phyloP scores from a whole-genome alignment of 106 monocot genomes.

The Hemerocallis citrina region DNA sequence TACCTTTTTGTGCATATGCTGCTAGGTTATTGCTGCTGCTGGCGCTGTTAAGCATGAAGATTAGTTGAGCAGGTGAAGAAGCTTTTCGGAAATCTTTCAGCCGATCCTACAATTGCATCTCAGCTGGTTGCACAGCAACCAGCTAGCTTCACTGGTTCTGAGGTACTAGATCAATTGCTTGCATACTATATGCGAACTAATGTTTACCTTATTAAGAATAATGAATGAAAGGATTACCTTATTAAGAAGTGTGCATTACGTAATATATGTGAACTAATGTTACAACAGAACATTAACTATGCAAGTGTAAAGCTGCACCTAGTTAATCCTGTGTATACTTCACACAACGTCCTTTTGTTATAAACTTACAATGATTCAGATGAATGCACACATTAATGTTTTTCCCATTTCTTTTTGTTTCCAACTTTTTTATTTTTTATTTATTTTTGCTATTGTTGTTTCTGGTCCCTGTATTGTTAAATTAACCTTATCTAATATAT shows the following conservation, averaged over 20 bases:
- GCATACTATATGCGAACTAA: too few species aligned
- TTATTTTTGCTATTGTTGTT: not conserved
- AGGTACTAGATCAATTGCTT: conserved; percentile 66
- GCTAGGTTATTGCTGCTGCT: conserved; percentile 82
- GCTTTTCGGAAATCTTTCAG: conserved; percentile 63
- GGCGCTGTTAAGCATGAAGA: conserved; percentile 81
- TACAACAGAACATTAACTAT: too few species aligned
- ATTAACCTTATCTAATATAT: not conserved
- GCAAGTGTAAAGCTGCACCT: too few species aligned
- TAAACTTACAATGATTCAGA: too few species aligned
- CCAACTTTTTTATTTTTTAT: not conserved
- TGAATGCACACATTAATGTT: too few species aligned
- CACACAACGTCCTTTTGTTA: too few species aligned
- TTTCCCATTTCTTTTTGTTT: too few species aligned
- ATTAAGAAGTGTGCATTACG: too few species aligned
- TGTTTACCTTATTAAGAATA: too few species aligned
- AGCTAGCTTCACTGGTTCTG: conserved; percentile 89
- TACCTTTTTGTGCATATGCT: conserved; percentile 15
- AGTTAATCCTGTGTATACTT: too few species aligned
- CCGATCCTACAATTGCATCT: conserved; percentile 44
- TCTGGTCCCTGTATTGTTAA: not conserved
- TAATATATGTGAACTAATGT: too few species aligned
- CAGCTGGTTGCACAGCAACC: conserved; percentile 85
- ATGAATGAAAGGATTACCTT: too few species aligned
- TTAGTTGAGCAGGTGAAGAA: conserved; percentile 74